Percentiles rank a stretch among this genome's conserved stretches.
These are phyloP conservation scores for Suillus variegatus DNA, from an alignment of 768 basidiomycete species.

Conservation along the genomic window DNA sequence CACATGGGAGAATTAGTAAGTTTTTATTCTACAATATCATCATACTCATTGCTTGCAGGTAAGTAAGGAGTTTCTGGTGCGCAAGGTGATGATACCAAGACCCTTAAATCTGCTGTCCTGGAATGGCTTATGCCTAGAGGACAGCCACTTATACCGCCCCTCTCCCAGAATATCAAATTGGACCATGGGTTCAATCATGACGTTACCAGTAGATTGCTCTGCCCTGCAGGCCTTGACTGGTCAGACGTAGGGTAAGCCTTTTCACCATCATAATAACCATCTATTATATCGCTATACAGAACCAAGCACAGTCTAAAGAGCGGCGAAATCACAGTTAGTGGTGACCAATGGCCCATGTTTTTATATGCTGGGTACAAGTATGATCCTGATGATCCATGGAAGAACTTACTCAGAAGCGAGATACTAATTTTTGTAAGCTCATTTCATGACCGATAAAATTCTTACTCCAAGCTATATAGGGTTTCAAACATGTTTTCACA, in stretches of 20 bases:
- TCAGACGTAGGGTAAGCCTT: constrained; percentile 16
- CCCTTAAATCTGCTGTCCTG: constrained; percentile 8
- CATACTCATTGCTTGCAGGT: not conserved
- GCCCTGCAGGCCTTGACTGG: constrained; percentile 31
- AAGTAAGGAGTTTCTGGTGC: not conserved
- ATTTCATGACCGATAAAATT: too few species aligned
- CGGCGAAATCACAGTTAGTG: not conserved
- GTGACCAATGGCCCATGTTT: not conserved
- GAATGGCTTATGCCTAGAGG: constrained; percentile 23
- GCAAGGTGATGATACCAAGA: too few species aligned
- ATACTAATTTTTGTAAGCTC: constrained; percentile 20
- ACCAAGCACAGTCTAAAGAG: not conserved
- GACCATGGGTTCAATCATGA: constrained; percentile 26
- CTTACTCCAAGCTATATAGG: constrained; percentile 14
- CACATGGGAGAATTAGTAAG: not conserved
- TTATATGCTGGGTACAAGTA: not conserved
- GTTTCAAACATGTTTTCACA: constrained; percentile 30
- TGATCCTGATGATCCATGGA: constrained; percentile 19
- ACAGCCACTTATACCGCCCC: constrained; percentile 17
- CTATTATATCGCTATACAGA: not conserved
- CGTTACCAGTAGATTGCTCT: constrained; percentile 9
- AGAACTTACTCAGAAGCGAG: constrained; percentile 22
- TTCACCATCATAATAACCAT: too few species aligned
- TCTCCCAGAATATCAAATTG: constrained; percentile 10
- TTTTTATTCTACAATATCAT: not conserved